Percentiles rank a stretch among this genome's conserved stretches.
These are phyloP conservation scores for Garcia nutans DNA, from an alignment of 345 rosid species.

Conservation along the genomic window DNA sequence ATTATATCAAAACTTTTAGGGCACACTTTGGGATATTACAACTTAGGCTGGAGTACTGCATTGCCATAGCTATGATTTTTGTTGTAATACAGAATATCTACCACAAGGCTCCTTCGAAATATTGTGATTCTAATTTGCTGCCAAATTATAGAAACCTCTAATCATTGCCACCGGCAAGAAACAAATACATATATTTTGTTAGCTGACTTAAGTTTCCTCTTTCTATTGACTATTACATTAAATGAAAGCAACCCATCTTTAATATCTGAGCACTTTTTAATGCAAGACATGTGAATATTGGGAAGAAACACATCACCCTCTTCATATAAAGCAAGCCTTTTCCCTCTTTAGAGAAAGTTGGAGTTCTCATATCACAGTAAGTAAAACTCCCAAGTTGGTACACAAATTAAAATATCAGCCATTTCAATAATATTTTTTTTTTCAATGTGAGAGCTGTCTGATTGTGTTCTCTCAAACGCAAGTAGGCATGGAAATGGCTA, in stretches of 20 bases:
- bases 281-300: constrained; percentile 36
- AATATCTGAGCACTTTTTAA: constrained; percentile 20
- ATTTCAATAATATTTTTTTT: too few relatives aligned
- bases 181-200: background rate
- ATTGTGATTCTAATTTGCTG: background rate
- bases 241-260: constrained; percentile 22
- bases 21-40: too few relatives aligned
- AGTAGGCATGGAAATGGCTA: constrained; percentile 15
- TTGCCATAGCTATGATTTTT: background rate
- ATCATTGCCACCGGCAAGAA: background rate
- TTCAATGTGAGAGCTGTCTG: background rate
- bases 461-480: background rate
- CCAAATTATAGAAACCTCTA: background rate
- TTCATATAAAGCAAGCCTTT: constrained; percentile 19
- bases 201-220: constrained; percentile 5
- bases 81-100: background rate
- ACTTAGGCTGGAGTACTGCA: too few relatives aligned
- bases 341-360: background rate
- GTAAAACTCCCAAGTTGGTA: background rate
- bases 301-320: background rate
- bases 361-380: constrained; percentile 19
- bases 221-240: constrained; percentile 3
- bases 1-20: too few relatives aligned
- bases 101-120: background rate
- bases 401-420: too few relatives aligned